Conservation (phyloP, 345 rosid species). For the Arabis alpina region DNA sequence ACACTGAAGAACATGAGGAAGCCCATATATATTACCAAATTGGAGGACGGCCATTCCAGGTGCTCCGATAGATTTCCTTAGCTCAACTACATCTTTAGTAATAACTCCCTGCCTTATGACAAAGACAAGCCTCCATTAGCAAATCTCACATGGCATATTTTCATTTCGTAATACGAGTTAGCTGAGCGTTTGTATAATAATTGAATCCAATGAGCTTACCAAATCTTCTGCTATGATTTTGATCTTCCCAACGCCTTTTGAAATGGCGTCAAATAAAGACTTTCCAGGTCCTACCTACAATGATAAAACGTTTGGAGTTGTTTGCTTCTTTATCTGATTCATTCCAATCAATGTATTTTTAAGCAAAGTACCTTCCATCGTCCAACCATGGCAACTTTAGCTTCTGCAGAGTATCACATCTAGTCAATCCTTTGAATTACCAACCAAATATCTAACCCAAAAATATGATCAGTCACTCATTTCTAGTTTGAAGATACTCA, state of each 20-base stretch:
- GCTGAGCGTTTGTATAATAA: background rate
- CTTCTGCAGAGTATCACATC: constrained; percentile 58
- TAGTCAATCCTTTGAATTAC: background rate
- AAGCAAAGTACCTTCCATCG: constrained; percentile 71
- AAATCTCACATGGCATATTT: constrained; percentile 11
- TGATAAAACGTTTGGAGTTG: constrained; percentile 38
- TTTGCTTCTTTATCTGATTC: constrained; percentile 30
- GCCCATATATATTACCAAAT: constrained; percentile 61
- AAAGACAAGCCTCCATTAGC: constrained; percentile 23
- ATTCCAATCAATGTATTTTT: constrained; percentile 29
- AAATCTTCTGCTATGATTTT: constrained; percentile 90
- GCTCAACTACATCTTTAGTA: constrained; percentile 85
- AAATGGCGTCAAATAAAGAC: constrained; percentile 79
- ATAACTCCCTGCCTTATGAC: constrained; percentile 75
- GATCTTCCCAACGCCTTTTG: constrained; percentile 68
- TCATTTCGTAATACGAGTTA: background rate
- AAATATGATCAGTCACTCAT: constrained; percentile 9
- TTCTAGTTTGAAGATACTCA: constrained; percentile 47
- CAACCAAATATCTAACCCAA: constrained; percentile 2
- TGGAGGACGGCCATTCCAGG: constrained; percentile 99
- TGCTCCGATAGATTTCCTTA: constrained; percentile 88
- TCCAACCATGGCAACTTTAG: constrained; percentile 80
- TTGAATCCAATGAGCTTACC: constrained; percentile 56
- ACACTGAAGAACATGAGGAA: constrained; percentile 7
- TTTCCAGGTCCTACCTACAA: constrained; percentile 97